Conservation (phyloP, 768 basidiomycete genomes). For the Mrakia blollopis region DNA sequence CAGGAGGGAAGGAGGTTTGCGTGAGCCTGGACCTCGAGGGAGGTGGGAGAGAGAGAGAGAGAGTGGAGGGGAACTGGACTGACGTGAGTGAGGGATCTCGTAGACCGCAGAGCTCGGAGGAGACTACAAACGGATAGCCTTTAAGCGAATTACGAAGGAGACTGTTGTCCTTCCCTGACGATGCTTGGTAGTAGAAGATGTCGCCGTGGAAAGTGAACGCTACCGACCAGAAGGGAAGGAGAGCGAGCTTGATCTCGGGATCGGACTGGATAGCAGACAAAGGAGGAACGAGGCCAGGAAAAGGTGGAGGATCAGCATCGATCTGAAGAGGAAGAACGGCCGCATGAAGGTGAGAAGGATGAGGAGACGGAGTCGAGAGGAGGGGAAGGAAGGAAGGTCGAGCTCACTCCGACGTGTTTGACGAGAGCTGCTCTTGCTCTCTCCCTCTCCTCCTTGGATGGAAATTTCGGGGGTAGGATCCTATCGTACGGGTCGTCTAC, state of each 20-base stretch:
- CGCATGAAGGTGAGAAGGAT: too few species aligned
- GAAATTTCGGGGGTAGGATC: neutral
- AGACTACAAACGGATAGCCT: slow-evolving; percentile 11
- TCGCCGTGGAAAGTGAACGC: slow-evolving; percentile 20
- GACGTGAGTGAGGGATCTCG: neutral
- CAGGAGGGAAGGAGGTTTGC: too few species aligned
- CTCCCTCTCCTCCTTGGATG: slow-evolving; percentile 1
- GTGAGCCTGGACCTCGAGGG: neutral
- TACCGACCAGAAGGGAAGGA: slow-evolving; percentile 22
- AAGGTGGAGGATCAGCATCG: neutral
- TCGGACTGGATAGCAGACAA: neutral
- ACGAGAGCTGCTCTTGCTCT: slow-evolving; percentile 2
- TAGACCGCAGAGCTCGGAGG: slow-evolving; percentile 3
- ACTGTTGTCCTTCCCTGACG: neutral
- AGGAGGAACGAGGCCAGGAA: neutral
- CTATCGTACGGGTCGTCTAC: slow-evolving; percentile 2
- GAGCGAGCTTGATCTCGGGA: slow-evolving; percentile 14
- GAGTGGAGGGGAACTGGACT: neutral
- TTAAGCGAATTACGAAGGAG: neutral
- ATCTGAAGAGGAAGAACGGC: neutral
- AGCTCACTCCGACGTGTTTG: slow-evolving; percentile 2
- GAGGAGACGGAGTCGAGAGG: neutral
- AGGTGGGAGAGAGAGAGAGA: neutral
- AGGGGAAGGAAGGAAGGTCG: neutral
- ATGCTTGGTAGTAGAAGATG: slow-evolving; percentile 21